phyloP scores from a whole-genome alignment of 129 eudicot species.

The Glebionis coronaria region DNA sequence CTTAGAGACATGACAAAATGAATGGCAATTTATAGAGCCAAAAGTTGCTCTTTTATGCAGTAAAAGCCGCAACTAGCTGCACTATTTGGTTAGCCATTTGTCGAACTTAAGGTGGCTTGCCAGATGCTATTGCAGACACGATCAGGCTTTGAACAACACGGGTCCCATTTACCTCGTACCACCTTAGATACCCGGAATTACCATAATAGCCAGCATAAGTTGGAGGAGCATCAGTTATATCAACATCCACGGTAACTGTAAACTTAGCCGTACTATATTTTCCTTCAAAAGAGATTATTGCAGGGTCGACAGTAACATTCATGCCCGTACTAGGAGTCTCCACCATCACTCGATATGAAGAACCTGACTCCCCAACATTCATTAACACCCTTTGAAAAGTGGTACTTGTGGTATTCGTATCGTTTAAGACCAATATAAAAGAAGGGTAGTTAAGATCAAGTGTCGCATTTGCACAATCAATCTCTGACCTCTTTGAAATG shows the following conservation, averaged over 20 bases:
- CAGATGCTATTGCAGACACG: conserved; percentile 27
- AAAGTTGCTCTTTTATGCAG: neutral
- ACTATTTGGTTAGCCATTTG: neutral
- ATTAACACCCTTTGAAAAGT: conserved; percentile 24
- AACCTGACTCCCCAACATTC: conserved; percentile 16
- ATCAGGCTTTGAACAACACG: conserved; percentile 30
- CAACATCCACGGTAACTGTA: conserved; percentile 22
- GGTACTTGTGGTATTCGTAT: conserved; percentile 28
- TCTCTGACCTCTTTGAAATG: conserved; percentile 17
- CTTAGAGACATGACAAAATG: no score
- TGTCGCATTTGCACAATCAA: conserved; percentile 19
- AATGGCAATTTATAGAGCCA: no score
- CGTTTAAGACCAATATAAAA: conserved; percentile 26
- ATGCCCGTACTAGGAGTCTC: conserved; percentile 20
- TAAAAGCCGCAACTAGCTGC: neutral
- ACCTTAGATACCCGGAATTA: conserved; percentile 30
- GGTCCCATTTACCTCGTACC: conserved; percentile 27
- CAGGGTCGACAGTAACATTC: conserved; percentile 21
- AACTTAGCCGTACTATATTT: conserved; percentile 26
- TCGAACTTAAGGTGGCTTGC: neutral
- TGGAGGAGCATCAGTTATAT: conserved; percentile 6
- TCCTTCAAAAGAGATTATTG: conserved; percentile 9
- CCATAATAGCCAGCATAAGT: conserved; percentile 18
- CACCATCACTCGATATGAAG: conserved; percentile 21
- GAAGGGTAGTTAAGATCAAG: conserved; percentile 30